phyloP scores from a whole-genome alignment of 345 rosid genomes.

The Limnanthes douglasii region DNA sequence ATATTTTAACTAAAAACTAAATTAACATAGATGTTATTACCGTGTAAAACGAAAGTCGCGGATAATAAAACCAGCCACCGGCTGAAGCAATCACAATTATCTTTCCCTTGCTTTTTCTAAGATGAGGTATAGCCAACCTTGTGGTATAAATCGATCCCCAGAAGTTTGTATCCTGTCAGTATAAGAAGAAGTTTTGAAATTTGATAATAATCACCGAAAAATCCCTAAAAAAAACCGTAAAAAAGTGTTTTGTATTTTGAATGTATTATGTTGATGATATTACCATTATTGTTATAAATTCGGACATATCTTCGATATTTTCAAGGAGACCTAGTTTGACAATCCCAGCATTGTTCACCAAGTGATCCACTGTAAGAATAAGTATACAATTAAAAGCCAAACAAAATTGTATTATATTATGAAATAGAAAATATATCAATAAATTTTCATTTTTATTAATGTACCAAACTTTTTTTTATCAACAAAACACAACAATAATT shows the following conservation, averaged over 20 bases:
- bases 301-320: slow-evolving; percentile 16
- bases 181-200: background rate
- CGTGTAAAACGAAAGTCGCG: slow-evolving; percentile 35
- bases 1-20: background rate
- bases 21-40: slow-evolving; percentile 9
- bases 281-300: slow-evolving; percentile 22
- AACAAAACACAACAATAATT: background rate
- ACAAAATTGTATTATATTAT: too few relatives aligned
- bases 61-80: slow-evolving; percentile 27
- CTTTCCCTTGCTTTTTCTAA: slow-evolving; percentile 34
- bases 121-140: slow-evolving; percentile 39
- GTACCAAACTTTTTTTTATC: background rate
- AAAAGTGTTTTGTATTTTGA: background rate
- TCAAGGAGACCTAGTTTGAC: slow-evolving; percentile 22
- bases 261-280: slow-evolving; percentile 2
- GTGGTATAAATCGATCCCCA: slow-evolving; percentile 52
- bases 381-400: too few relatives aligned
- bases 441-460: too few relatives aligned
- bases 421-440: too few relatives aligned
- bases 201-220: too few relatives aligned
- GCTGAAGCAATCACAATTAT: slow-evolving; percentile 35
- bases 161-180: slow-evolving; percentile 36
- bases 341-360: slow-evolving; percentile 36
- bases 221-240: background rate
- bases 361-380: slow-evolving; percentile 31